phyloP scores from a whole-genome alignment of 768 basidiomycete species.

The Auriculariales sp. region DNA sequence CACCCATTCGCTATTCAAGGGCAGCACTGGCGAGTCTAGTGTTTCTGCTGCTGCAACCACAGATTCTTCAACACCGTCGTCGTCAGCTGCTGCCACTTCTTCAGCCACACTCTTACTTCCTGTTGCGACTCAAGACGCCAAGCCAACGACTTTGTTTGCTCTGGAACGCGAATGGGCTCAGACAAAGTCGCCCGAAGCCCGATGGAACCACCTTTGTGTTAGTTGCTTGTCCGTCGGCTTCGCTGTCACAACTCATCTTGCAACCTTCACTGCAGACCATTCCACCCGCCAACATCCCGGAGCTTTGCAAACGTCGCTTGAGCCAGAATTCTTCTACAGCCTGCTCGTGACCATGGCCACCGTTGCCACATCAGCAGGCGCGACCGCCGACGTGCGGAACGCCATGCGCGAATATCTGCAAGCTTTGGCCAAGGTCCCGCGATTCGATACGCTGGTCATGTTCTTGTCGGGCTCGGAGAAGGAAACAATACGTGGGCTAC shows the following conservation, averaged over 20 bases:
- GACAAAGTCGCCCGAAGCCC: slow-evolving; percentile 23
- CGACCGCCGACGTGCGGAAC: slow-evolving; percentile 9
- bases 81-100: slow-evolving; percentile 2
- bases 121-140: neutral
- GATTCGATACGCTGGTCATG: slow-evolving; percentile 47
- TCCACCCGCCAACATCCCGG: slow-evolving; percentile 37
- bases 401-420: slow-evolving; percentile 33
- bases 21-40: slow-evolving; percentile 9
- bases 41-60: slow-evolving; percentile 9
- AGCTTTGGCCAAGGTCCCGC: slow-evolving; percentile 36
- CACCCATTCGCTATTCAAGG: slow-evolving; percentile 36
- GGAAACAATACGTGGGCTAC: slow-evolving; percentile 1
- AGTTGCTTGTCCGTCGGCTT: slow-evolving; percentile 12
- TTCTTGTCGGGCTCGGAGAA: slow-evolving; percentile 50
- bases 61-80: neutral
- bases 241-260: neutral
- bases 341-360: slow-evolving; percentile 35
- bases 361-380: slow-evolving; percentile 13
- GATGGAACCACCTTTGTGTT: slow-evolving; percentile 48
- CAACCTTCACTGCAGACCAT: slow-evolving; percentile 28
- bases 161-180: slow-evolving; percentile 49
- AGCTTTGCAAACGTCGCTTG: slow-evolving; percentile 55
- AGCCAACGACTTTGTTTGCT: slow-evolving; percentile 34
- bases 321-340: slow-evolving; percentile 43
- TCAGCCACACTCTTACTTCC: too few relatives aligned